phyloP scores from a whole-genome alignment of 2,329 filamentous ascomycete genomes.

The Magnaporthiopsis incrustans region DNA sequence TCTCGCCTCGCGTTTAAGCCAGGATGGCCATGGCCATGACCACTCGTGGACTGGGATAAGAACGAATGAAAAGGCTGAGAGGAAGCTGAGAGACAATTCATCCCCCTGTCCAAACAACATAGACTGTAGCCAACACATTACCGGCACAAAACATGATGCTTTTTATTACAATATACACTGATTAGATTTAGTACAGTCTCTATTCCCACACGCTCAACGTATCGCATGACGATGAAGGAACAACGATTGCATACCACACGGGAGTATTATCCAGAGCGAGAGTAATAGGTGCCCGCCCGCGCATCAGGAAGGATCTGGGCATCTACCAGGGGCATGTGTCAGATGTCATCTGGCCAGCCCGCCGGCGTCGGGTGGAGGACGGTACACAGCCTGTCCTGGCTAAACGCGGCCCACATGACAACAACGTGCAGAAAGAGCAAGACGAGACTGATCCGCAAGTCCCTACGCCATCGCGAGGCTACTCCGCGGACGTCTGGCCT shows the following conservation, averaged over 20 bases:
- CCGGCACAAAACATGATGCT: neutral
- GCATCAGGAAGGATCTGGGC: neutral
- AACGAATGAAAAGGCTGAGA: too few species aligned
- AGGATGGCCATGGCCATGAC: too few species aligned
- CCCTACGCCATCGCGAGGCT: constrained; percentile 19
- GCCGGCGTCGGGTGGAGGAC: constrained; percentile 12
- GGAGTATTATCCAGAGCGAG: neutral
- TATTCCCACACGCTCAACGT: neutral
- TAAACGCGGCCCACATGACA: constrained; percentile 23
- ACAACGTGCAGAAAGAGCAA: constrained; percentile 27
- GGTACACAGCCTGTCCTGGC: constrained; percentile 25
- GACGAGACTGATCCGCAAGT: constrained; percentile 25
- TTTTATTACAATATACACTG: neutral
- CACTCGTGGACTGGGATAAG: too few species aligned
- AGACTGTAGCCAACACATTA: neutral
- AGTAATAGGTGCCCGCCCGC: too few species aligned
- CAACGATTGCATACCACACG: too few species aligned
- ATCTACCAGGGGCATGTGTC: neutral
- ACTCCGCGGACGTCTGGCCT: neutral
- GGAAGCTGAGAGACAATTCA: neutral
- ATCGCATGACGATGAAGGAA: neutral
- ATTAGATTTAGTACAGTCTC: neutral
- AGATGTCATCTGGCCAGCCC: constrained; percentile 10
- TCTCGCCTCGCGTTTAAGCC: too few species aligned
- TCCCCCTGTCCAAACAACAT: neutral